Base-by-base conservation (phyloP, 2,329 filamentous ascomycete species). In the Ophiosphaerella herpotricha region DNA sequence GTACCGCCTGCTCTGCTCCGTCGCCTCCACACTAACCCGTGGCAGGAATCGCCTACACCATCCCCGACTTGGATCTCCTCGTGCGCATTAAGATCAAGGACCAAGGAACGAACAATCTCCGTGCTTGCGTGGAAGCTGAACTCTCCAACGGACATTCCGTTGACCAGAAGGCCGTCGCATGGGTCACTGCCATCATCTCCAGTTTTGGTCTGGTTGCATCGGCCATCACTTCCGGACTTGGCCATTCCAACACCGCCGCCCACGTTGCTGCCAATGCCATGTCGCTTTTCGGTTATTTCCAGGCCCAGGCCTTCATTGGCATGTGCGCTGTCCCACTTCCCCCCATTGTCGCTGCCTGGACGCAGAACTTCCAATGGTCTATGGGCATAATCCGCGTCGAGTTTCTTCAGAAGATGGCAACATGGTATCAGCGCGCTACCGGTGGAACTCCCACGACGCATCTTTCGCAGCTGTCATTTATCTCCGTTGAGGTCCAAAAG, bases 351-450 rank as follows among this genome's bases (percentile, higher is more conserved):
- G 83, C 89, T 66, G 83, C 92, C 0, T 97, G 93, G 93, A 96
- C 92, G 1, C 92, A 97, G 76, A 93, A 97, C 76, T 97, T 97
- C 77, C 89, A 95, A 71, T 97, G 93, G 93, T 95, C 88, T 67
- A 94, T 97, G 90, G 93, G 93, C 63, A 91, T 97, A 64, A 96
- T 97, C 65, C 84, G 84, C 43, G 82, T 97, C 36, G 80, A 80
- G n/a, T 97, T 96, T 73, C 83, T 97, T 77, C 91, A 97, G 77
- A 80, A 80, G 40, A 89, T 96, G 67, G 90, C 90, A 54, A 96
- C 91, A 32, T 97, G 93, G 93, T 97, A 97, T 71, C 92, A 96
- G 76, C 89, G 92, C 54, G 84, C 93, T 3, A 97, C 93, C 2
- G 93, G 93, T 45, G 93, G 93, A 56, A 91, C 83, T 0, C 89